Evolutionary conservation across 495 filamentous ascomycete species (phyloP).

Genomic region (Penicillium paradoxum): DNA sequence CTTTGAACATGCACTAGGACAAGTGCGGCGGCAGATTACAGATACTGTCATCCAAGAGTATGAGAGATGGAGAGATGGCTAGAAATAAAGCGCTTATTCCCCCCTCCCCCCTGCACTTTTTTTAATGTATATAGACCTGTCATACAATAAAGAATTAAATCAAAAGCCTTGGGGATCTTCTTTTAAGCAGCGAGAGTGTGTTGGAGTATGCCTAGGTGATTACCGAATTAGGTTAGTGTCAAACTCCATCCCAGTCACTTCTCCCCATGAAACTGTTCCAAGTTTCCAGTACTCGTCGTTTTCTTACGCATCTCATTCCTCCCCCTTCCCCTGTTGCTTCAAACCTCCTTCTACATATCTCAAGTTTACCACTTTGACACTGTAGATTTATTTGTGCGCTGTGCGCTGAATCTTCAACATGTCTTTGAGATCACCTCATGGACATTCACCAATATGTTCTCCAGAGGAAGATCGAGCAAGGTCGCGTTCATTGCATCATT

Average conservation of each 20-base stretch:
- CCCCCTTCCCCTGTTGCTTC: background rate
- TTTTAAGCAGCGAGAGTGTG: no score
- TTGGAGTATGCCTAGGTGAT: conserved; percentile 18
- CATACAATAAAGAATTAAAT: background rate
- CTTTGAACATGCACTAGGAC: conserved; percentile 57
- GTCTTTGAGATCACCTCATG: conserved; percentile 20
- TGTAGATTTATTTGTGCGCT: background rate
- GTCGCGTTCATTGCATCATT: conserved; percentile 39
- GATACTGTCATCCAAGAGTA: conserved; percentile 59
- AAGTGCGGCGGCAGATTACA: conserved; percentile 65
- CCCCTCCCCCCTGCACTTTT: no score
- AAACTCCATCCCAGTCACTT: background rate
- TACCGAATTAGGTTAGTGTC: conserved; percentile 15
- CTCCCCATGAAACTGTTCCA: background rate
- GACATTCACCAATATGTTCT: conserved; percentile 21
- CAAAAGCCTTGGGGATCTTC: no score
- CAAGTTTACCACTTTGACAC: background rate
- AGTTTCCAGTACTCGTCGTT: background rate
- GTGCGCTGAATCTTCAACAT: conserved; percentile 13
- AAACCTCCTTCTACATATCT: background rate
- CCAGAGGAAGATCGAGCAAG: conserved; percentile 13
- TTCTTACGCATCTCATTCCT: background rate
- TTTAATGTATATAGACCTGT: background rate
- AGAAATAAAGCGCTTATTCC: conserved; percentile 13
- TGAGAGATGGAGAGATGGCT: conserved; percentile 54